Conservation (phyloP, 148 eudicot genomes). For the Spergularia marina region DNA sequence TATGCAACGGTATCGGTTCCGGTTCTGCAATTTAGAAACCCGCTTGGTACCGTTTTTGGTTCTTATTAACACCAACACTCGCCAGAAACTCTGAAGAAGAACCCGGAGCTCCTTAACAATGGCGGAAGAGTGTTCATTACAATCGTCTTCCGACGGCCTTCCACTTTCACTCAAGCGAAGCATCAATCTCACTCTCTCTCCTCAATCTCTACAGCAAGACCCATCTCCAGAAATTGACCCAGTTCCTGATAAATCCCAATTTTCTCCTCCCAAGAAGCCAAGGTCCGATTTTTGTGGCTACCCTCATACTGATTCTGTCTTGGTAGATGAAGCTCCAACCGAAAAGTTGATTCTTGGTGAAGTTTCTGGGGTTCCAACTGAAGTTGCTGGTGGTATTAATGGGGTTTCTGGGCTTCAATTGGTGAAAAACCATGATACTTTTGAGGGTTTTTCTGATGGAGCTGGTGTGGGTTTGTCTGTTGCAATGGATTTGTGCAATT, state of each 20-base stretch:
- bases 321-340: not conserved
- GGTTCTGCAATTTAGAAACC: no score
- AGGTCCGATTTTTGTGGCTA: not conserved
- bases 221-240: not conserved
- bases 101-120: conserved; percentile 8
- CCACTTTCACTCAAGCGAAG: conserved; percentile 1
- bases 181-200: conserved; percentile 19
- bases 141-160: not conserved
- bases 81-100: no score
- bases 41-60: no score
- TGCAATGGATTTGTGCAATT: not conserved
- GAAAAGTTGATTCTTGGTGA: conserved; percentile 1
- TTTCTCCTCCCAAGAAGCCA: conserved; percentile 17
- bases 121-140: conserved; percentile 27
- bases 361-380: not conserved
- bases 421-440: not conserved
- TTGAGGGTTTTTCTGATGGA: not conserved
- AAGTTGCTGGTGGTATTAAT: not conserved
- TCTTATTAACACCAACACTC: no score
- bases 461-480: not conserved
- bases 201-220: not conserved
- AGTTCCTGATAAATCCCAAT: not conserved
- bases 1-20: no score
- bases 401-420: conserved; percentile 1
- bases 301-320: not conserved